These are phyloP conservation scores for Panaeolus cyanescens DNA, from an alignment of 768 basidiomycete species.

Conservation along the genomic window DNA sequence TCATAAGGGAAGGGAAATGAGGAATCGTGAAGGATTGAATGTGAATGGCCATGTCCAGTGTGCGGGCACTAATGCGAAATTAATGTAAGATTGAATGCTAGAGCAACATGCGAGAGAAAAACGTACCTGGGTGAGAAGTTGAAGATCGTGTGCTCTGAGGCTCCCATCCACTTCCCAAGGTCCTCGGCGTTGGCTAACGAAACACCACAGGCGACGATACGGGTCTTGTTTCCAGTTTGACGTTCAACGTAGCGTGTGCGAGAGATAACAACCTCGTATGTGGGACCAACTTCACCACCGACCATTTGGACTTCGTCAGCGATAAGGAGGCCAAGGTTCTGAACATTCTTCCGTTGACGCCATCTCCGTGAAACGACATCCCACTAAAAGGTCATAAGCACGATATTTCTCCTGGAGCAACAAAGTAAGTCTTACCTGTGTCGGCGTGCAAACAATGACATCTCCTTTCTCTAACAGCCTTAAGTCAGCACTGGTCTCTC, in stretches of 20 bases:
- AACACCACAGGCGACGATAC: slow-evolving; percentile 93
- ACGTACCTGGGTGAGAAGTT: slow-evolving; percentile 91
- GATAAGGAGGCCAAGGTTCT: slow-evolving; percentile 89
- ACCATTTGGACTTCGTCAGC: slow-evolving; percentile 95
- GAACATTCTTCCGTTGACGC: slow-evolving; percentile 96
- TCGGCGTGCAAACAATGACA: slow-evolving; percentile 91
- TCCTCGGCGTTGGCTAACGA: slow-evolving; percentile 96
- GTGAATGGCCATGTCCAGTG: slow-evolving; percentile 96
- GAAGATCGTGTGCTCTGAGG: slow-evolving; percentile 91
- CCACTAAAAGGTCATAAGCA: slow-evolving; percentile 58
- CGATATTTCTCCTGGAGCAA: slow-evolving; percentile 7
- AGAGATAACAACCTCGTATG: slow-evolving; percentile 95
- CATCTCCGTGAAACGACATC: slow-evolving; percentile 92
- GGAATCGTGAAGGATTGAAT: slow-evolving; percentile 94
- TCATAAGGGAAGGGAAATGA: slow-evolving; percentile 99
- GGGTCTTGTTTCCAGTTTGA: slow-evolving; percentile 89
- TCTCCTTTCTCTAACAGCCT: slow-evolving; percentile 89
- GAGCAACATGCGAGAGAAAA: not conserved
- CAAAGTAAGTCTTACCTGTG: slow-evolving; percentile 58
- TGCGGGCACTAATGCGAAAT: slow-evolving; percentile 70
- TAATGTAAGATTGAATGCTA: slow-evolving; percentile 7
- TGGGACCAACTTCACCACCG: slow-evolving; percentile 93
- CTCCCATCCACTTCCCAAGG: slow-evolving; percentile 97
- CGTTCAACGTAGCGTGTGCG: slow-evolving; percentile 96
- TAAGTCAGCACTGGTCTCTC: slow-evolving; percentile 91